Evolutionary conservation across 2,329 filamentous ascomycete species (phyloP).

Genomic region (Purpureocillium takamizusanense): DNA sequence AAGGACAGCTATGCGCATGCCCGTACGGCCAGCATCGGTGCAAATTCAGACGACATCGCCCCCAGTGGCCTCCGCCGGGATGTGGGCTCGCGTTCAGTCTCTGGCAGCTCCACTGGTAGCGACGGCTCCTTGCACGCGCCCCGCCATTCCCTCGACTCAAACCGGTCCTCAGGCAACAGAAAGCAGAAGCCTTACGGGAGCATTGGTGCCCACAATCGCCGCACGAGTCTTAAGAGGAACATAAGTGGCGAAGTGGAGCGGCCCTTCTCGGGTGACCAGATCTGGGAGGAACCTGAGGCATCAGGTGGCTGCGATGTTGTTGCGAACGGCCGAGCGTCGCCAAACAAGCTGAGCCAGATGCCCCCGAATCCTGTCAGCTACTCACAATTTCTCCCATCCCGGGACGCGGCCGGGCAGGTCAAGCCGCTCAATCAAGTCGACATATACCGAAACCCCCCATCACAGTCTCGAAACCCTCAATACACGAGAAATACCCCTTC

Average conservation of each 20-base stretch:
- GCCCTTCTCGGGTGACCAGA: constrained; percentile 67
- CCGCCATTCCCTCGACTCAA: constrained; percentile 16
- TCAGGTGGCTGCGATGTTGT: constrained; percentile 5
- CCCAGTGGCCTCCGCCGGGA: constrained; percentile 35
- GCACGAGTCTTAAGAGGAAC: constrained; percentile 60
- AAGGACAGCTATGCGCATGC: constrained; percentile 65
- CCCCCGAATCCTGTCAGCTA: constrained; percentile 21
- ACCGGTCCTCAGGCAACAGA: constrained; percentile 8
- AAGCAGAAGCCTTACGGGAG: constrained; percentile 31
- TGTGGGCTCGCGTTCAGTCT: constrained; percentile 34
- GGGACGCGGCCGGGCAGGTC: constrained; percentile 23
- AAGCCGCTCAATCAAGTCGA: constrained; percentile 49
- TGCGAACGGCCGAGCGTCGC: constrained; percentile 18
- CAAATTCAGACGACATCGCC: constrained; percentile 30
- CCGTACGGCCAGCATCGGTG: constrained; percentile 49
- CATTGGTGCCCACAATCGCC: constrained; percentile 33
- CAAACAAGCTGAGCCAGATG: constrained; percentile 21
- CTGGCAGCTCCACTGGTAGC: constrained; percentile 42
- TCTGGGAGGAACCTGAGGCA: constrained; percentile 78
- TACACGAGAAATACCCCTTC: constrained; percentile 61
- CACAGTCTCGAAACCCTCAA: constrained; percentile 69
- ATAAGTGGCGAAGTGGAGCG: constrained; percentile 59
- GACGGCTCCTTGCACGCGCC: constrained; percentile 27
- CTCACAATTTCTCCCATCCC: constrained; percentile 30
- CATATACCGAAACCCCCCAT: constrained; percentile 76